Evolutionary conservation across 2,329 filamentous ascomycete genomes (phyloP).

Genomic region (Aspergillus uvarum): DNA sequence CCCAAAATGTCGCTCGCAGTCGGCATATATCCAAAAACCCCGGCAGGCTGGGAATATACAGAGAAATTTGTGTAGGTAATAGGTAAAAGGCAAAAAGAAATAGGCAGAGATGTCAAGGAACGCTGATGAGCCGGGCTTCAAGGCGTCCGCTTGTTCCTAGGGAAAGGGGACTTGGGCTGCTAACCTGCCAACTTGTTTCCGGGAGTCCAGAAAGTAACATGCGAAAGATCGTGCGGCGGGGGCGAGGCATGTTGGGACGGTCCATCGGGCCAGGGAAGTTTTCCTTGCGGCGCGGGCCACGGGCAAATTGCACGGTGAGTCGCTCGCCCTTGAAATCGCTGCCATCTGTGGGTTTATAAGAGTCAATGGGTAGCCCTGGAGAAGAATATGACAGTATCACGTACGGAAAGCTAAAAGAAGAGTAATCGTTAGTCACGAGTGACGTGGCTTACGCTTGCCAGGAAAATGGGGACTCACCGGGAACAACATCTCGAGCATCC

Average conservation of each 20-base stretch:
- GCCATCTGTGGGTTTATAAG: conserved; percentile 64
- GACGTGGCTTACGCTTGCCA: conserved; percentile 11
- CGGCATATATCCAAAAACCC: not conserved
- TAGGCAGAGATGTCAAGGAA: conserved; percentile 19
- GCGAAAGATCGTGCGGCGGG: conserved; percentile 88
- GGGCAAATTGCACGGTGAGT: conserved; percentile 95
- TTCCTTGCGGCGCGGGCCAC: conserved; percentile 73
- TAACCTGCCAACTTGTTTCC: conserved; percentile 99
- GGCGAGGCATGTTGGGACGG: conserved; percentile 67
- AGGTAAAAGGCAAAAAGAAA: not conserved
- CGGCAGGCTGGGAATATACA: not conserved
- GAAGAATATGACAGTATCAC: conserved; percentile 61
- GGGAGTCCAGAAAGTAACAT: conserved; percentile 98
- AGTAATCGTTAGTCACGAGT: conserved; percentile 21
- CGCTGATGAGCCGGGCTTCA: conserved; percentile 16
- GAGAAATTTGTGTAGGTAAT: conserved; percentile 1
- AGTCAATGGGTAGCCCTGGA: conserved; percentile 33
- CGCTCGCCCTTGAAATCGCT: conserved; percentile 98
- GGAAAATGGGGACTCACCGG: conserved; percentile 64
- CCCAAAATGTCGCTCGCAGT: not conserved
- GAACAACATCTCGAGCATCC: conserved; percentile 97
- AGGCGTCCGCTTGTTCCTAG: conserved; percentile 28
- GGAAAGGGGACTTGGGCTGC: conserved; percentile 50
- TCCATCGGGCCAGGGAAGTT: conserved; percentile 63
- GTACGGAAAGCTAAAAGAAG: conserved; percentile 56